Evolutionary conservation across 2,329 filamentous ascomycete genomes (phyloP).

Genomic region (Zasmidium angulare): DNA sequence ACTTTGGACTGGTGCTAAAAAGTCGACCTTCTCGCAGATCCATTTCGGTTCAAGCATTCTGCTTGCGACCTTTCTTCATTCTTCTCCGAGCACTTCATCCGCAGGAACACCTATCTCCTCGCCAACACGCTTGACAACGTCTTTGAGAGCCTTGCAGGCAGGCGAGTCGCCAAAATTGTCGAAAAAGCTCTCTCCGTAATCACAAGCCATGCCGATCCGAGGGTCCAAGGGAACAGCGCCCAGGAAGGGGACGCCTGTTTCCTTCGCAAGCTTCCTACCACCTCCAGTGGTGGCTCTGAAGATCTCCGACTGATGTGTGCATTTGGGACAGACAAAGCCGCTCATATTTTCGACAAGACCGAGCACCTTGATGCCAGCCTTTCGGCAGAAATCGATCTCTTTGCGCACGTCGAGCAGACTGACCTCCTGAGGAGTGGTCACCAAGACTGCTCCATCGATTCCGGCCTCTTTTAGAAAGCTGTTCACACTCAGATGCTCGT

Average conservation of each 20-base stretch:
- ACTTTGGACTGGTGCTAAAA: too few relatives aligned
- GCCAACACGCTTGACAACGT: constrained; percentile 70
- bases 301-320: constrained; percentile 76
- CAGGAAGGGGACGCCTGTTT: constrained; percentile 85
- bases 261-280: constrained; percentile 73
- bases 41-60: too few relatives aligned
- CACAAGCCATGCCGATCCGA: constrained; percentile 91
- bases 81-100: constrained; percentile 31
- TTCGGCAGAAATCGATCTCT: constrained; percentile 95
- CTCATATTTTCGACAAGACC: constrained; percentile 98
- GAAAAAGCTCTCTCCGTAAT: constrained; percentile 96
- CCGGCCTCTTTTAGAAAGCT: constrained; percentile 86
- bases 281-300: constrained; percentile 92
- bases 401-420: constrained; percentile 89
- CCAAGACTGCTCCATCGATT: constrained; percentile 87
- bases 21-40: too few relatives aligned
- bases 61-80: constrained; percentile 19
- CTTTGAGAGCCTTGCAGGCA: constrained; percentile 76
- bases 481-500: constrained; percentile 94
- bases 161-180: constrained; percentile 92
- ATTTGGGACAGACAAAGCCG: constrained; percentile 93
- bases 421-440: constrained; percentile 95
- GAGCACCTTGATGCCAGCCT: constrained; percentile 84
- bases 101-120: constrained; percentile 34
- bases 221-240: constrained; percentile 90